Conservation (phyloP, 2,329 filamentous ascomycete genomes). For the Fusarium clavum region DNA sequence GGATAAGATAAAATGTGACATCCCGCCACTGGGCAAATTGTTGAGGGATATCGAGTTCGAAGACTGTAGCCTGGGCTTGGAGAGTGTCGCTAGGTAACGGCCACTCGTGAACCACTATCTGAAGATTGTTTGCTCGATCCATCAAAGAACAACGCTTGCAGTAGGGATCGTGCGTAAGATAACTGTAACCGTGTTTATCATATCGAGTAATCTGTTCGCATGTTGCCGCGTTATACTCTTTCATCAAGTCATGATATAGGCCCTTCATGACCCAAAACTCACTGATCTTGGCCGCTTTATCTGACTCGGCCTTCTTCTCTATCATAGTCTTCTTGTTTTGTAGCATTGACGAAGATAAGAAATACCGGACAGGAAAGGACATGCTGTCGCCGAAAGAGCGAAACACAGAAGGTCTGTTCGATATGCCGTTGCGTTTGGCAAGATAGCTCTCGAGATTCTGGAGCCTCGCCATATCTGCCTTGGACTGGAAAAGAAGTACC, state of each 20-base stretch:
- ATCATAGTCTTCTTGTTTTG: conserved; percentile 50
- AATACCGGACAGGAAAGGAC: conserved; percentile 40
- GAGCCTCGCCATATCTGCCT: conserved; percentile 60
- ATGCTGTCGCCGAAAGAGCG: conserved; percentile 19
- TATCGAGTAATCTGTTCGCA: too few relatives aligned
- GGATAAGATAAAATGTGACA: conserved; percentile 55
- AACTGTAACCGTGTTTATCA: too few relatives aligned
- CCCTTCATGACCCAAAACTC: too few relatives aligned
- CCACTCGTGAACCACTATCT: conserved; percentile 67
- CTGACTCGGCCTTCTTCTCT: conserved; percentile 49
- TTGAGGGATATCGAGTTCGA: conserved; percentile 62
- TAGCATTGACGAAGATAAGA: conserved; percentile 44
- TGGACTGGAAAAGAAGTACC: conserved; percentile 58
- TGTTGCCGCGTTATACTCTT: too few relatives aligned
- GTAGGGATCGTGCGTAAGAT: background rate
- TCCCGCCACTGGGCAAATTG: conserved; percentile 63
- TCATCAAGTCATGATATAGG: too few relatives aligned
- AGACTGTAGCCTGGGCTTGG: conserved; percentile 60
- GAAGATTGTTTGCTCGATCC: conserved; percentile 51
- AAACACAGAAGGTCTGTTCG: conserved; percentile 24
- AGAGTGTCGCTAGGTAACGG: conserved; percentile 57
- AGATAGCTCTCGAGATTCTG: conserved; percentile 59
- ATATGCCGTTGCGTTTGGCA: background rate
- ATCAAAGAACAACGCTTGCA: conserved; percentile 55
- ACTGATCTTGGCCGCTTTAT: conserved; percentile 12